phyloP scores from a whole-genome alignment of 192 early-diverging fungal genomes.

The Coemansia sp. region DNA sequence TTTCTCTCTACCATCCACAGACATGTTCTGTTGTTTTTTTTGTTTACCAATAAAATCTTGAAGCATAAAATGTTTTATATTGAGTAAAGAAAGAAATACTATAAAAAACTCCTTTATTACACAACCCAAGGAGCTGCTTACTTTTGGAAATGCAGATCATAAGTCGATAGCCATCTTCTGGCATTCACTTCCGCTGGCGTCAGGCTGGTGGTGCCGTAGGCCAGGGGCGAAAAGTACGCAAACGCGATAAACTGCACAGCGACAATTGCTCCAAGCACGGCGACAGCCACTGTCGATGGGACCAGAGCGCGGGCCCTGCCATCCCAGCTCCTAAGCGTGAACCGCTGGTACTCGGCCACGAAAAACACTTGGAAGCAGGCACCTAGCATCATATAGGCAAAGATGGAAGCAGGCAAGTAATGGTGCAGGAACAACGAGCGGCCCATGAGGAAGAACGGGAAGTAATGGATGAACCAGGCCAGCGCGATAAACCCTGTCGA shows the following conservation, averaged over 20 bases:
- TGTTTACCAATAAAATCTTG: no score
- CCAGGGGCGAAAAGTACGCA: slow-evolving; percentile 80
- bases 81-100: not conserved
- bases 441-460: slow-evolving; percentile 78
- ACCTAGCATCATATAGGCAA: slow-evolving; percentile 66
- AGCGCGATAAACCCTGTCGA: slow-evolving; percentile 64
- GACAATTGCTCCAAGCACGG: slow-evolving; percentile 49
- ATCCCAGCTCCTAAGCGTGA: slow-evolving; percentile 37
- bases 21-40: no score
- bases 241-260: slow-evolving; percentile 63
- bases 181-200: slow-evolving; percentile 60
- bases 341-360: slow-evolving; percentile 43
- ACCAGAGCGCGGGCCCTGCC: slow-evolving; percentile 41
- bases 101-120: not conserved
- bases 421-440: slow-evolving; percentile 81
- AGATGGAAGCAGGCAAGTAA: slow-evolving; percentile 77
- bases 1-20: no score
- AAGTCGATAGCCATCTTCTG: slow-evolving; percentile 73
- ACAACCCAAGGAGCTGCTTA: not conserved
- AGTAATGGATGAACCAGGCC: slow-evolving; percentile 70
- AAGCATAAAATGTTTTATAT: not conserved
- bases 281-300: slow-evolving; percentile 33
- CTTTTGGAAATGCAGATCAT: slow-evolving; percentile 81
- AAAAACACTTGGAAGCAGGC: slow-evolving; percentile 64
- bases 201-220: slow-evolving; percentile 78